These are phyloP conservation scores for Blastomyces parvus DNA, from an alignment of 2,329 filamentous ascomycete genomes.

Conservation along the genomic window DNA sequence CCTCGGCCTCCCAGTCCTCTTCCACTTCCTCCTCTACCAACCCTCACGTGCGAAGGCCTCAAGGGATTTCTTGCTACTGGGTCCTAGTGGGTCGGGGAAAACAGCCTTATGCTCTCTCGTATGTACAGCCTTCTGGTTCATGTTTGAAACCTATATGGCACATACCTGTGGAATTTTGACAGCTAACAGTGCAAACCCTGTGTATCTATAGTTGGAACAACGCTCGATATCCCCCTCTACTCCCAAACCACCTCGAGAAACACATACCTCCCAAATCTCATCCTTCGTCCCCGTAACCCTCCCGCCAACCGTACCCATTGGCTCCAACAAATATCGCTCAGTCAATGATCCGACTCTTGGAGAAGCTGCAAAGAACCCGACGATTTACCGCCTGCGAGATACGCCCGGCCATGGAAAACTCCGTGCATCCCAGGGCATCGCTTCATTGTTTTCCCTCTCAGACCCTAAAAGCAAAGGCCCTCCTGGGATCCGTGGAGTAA, in stretches of 20 bases:
- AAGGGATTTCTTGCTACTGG: conserved; percentile 68
- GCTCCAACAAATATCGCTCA: conserved; percentile 56
- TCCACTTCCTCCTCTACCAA: conserved; percentile 65
- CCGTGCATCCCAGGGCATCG: conserved; percentile 48
- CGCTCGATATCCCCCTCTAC: conserved; percentile 29
- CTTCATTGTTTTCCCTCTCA: conserved; percentile 29
- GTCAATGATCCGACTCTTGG: conserved; percentile 58
- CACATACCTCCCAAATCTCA: conserved; percentile 55
- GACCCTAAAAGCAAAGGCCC: conserved; percentile 28
- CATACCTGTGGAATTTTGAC: not conserved
- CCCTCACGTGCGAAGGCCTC: conserved; percentile 53
- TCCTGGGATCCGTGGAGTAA: conserved; percentile 48
- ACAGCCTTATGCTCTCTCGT: conserved; percentile 76
- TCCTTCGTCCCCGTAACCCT: conserved; percentile 49
- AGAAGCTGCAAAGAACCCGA: conserved; percentile 29
- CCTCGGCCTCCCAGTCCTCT: conserved; percentile 61
- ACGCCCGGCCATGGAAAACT: conserved; percentile 95
- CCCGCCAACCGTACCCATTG: conserved; percentile 43
- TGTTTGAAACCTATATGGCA: not conserved
- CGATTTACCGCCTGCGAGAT: conserved; percentile 46
- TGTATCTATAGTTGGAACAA: conserved; percentile 32
- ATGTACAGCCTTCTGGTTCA: conserved; percentile 19
- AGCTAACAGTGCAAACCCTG: not conserved
- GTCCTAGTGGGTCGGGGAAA: conserved; percentile 76
- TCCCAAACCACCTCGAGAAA: conserved; percentile 29